Conservation (phyloP, 148 eudicot species). For the Nepenthes mirabilis region DNA sequence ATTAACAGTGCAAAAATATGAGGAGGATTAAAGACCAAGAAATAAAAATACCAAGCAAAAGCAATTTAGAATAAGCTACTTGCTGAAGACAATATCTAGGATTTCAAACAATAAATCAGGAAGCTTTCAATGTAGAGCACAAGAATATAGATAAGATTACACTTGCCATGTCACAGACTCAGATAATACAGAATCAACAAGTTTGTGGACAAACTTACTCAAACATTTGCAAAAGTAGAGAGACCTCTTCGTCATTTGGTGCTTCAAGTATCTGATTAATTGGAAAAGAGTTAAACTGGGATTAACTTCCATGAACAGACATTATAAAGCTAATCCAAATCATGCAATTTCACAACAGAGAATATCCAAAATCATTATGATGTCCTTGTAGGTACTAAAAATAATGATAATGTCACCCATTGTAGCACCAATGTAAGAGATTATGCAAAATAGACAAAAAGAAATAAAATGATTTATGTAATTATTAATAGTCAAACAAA, state of each 20-base stretch:
- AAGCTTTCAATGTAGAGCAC: background rate
- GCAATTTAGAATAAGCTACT: background rate
- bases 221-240: conserved; percentile 70
- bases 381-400: too few species aligned
- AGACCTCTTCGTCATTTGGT: conserved; percentile 87
- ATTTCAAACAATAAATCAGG: background rate
- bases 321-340: background rate
- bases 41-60: background rate
- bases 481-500: too few species aligned
- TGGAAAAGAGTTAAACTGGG: conserved; percentile 13
- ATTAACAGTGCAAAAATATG: background rate
- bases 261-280: conserved; percentile 72
- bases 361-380: too few species aligned
- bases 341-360: background rate
- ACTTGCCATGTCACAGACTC: too few species aligned
- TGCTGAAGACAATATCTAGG: background rate
- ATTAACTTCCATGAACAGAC: background rate
- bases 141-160: background rate
- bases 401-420: too few species aligned
- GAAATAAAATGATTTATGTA: too few species aligned
- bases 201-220: conserved; percentile 33
- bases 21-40: background rate
- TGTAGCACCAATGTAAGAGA: too few species aligned
- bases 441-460: too few species aligned
- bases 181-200: background rate